These are phyloP conservation scores for Colletotrichum sp. DNA, from an alignment of 2,329 filamentous ascomycete genomes.

Conservation along the genomic window DNA sequence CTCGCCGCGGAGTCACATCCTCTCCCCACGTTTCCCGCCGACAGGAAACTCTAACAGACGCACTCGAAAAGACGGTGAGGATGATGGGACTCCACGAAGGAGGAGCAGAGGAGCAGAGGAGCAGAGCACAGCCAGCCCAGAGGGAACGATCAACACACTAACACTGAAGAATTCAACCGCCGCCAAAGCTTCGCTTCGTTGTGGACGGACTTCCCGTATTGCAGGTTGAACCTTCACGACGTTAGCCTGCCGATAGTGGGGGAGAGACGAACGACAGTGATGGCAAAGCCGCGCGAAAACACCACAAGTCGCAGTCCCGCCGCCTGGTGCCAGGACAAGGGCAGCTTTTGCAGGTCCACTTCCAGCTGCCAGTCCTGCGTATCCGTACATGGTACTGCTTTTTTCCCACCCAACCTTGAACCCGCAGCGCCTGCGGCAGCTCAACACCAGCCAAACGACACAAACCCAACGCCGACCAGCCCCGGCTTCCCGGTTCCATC, in stretches of 20 bases:
- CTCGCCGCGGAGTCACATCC: neutral
- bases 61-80: constrained; percentile 12
- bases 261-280: neutral
- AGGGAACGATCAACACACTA: neutral
- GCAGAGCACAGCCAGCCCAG: neutral
- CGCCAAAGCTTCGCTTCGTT: neutral
- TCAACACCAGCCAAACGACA: neutral
- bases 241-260: neutral
- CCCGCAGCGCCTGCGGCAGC: neutral
- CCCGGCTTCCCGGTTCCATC: constrained; percentile 16
- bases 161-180: neutral
- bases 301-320: neutral
- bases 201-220: neutral
- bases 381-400: neutral
- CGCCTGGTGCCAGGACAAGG: neutral
- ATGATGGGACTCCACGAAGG: neutral
- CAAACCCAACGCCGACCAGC: neutral
- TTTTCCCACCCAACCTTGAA: neutral
- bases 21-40: neutral
- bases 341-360: neutral
- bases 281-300: neutral
- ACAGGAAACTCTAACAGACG: neutral
- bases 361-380: neutral
- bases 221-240: neutral
- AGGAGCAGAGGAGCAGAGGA: neutral